Base-by-base conservation (phyloP, 768 basidiomycete genomes). In the Mycena floridula region DNA sequence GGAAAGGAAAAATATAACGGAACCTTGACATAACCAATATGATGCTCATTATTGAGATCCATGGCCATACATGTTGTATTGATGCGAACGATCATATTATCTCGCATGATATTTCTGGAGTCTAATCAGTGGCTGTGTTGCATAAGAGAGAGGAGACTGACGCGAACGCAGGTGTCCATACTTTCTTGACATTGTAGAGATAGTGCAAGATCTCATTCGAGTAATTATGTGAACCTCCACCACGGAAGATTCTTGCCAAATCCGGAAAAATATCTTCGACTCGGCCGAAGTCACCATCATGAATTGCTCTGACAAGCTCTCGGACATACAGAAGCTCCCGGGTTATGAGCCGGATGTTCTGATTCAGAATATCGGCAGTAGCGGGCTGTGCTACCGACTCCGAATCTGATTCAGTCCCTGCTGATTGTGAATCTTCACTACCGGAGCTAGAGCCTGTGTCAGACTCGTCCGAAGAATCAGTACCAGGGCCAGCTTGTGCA, bases 211-310 rank as follows among this genome's bases (percentile, higher is more conserved):
- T 55, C 16, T 59, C 44, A 0, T 28, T 28, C 3, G 22, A 51
- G 9, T 59, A 58, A 23, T 58, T 58, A 18, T 56, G 52, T 5
- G 50, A 53, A 0, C 57, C 47, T 0, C 43, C 54, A 21, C 57
- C 48, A 24, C 47, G 15, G 16, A 58, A 56, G 0, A 58, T 52
- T 28, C 48, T 38, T 1, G 46, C 28, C 1, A 58, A 37, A 7
- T 25, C 15, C 0, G 57, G 41, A 0, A 58, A 52, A 2, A 59
- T 59, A 21, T 59, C 58, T 35, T 59, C 46, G 3, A 59, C 25
- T 0, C 45, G 23, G 0, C 52, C 50, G 11, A 55, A 59, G 25
- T 59, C 55, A 0, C 58, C 57, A 2, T 27, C 20, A 0, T 46
- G 41, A 2, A 37, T 51, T 2, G 54, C 50, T 3, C 18, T 1